Evolutionary conservation across 2,329 filamentous ascomycete species (phyloP), one percentile per base, ranked within the genome.

Genomic region (Daldinia sp.): DNA sequence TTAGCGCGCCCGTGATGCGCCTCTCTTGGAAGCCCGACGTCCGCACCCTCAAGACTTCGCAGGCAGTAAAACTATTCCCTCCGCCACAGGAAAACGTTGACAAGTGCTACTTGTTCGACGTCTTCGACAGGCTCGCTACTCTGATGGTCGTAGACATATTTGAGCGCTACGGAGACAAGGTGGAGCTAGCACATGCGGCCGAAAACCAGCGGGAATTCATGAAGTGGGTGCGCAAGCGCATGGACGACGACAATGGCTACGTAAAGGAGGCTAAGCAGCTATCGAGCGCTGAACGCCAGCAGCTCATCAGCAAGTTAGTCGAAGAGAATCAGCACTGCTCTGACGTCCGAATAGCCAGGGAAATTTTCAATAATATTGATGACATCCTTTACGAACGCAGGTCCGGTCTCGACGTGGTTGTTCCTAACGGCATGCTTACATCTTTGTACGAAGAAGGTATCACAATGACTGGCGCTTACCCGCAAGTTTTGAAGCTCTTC

Each of bases 21-120:
- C 15, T 70, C 1, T 63, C 66, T 0, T 69, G 73, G 70, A 72
- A 71, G 62, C 74, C 74, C 3, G 74, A 76, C 46, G 69, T 75
- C 15, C 73, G 70, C 23, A 51, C n/a, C 44, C 10, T 39, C 20
- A 57, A 41, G 23, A 57, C 37, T 12, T 30, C 37, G 9, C 54
- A 57, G 15, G 37, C 37, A n/a, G 26, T 13, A 12, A 42, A 41
- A 15, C 23, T 57, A 12, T 57, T 57, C 54, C 39, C 54, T 13
- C 62, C 70, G 15, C 65, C 71, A 13, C 42, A 41, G 6, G 65
- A 73, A 15, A 72, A 72, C 42, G 37, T 56, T 7, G 60, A 65
- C 12, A 48, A 42, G 18, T 50, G 28, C 6, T 23, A 13, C 7
- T 30, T 60, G 5, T 58, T 60, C 10, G 48, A 63, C 28, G 53